Evolutionary conservation across 1,284 basidiomycete genomes (phyloP), one percentile per base, ranked within the genome.

Genomic region (Ustilago cynodontis): DNA sequence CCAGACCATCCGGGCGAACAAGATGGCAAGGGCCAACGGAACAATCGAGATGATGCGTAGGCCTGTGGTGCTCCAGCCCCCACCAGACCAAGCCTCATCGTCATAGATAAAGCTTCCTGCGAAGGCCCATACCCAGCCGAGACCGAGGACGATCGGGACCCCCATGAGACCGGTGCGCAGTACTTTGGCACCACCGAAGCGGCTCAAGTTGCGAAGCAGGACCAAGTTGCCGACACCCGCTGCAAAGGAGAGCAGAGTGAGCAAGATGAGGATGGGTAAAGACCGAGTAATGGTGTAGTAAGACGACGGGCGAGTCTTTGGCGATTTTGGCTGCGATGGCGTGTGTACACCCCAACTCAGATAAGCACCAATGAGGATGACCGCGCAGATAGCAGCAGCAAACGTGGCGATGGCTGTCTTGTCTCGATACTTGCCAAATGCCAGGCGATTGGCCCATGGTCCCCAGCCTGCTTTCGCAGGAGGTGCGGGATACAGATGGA

Each of bases 51-150:
- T 93, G 54, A 95, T 83, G 22, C 95, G 90, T 14, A 94, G 86
- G 91, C 94, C 94, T 80, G 93, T 90, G 68, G 91, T 92, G 86
- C 92, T 92, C 71, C 93, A 93, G 89, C 91, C 92, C 11, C 92
- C 92, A 20, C 87, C 86, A 31, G 91, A 90, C 66, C 90, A 91
- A 31, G 88, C 87, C 64, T 90, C 89, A 14, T 88, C 90, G 71
- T 92, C 91, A 88, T 92, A 92, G 88, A 94, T 93, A 81, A 96
- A 96, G 82, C 93, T 94, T 31, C 93, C 94, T 9, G 92, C 89
- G 79, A 96, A 93, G 1, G 93, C 93, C 92, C 93, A 95, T 62
- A 94, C 86, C 18, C 93, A 91, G 56, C 92, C 93, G 51, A 94
- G 88, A 78, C 93, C 90, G 31, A 96, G 88, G 0, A 92, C 92